phyloP scores from a whole-genome alignment of 768 basidiomycete genomes.

The Clathrus columnatus region DNA sequence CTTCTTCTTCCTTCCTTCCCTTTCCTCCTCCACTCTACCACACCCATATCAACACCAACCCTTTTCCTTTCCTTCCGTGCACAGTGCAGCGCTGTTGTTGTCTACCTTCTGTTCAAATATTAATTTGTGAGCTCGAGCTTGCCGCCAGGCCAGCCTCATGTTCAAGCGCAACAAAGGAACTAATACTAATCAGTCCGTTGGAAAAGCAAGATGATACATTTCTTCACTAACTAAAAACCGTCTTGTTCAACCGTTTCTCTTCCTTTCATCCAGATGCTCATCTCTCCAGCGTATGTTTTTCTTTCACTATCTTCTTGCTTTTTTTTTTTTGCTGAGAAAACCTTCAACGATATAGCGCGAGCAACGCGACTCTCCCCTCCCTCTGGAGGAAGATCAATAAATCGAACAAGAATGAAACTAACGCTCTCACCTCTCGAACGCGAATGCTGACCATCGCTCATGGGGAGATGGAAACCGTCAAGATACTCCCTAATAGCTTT shows the following conservation, averaged over 20 bases:
- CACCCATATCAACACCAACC: too few species aligned
- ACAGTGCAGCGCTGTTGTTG: not conserved
- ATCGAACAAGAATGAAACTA: slow-evolving; percentile 51
- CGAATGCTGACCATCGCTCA: slow-evolving; percentile 75
- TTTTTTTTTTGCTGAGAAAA: slow-evolving; percentile 25
- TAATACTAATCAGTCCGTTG: slow-evolving; percentile 6
- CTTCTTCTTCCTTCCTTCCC: not conserved
- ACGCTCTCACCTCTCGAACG: slow-evolving; percentile 59
- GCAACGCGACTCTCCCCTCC: slow-evolving; percentile 42
- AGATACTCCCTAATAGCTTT: slow-evolving; percentile 66
- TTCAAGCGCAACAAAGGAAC: slow-evolving; percentile 9
- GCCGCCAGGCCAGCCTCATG: slow-evolving; percentile 11
- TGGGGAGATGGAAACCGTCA: slow-evolving; percentile 80
- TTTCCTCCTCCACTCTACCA: not conserved
- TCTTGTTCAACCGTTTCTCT: slow-evolving; percentile 8
- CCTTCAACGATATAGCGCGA: slow-evolving; percentile 40
- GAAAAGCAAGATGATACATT: slow-evolving; percentile 7
- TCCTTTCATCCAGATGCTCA: slow-evolving; percentile 44
- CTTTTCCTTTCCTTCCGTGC: not conserved
- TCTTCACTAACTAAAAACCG: slow-evolving; percentile 7
- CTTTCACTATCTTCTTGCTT: slow-evolving; percentile 21
- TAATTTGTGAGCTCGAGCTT: slow-evolving; percentile 9
- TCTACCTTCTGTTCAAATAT: not conserved
- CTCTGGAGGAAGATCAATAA: slow-evolving; percentile 49
- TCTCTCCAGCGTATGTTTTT: slow-evolving; percentile 61